Percentiles rank a stretch among this genome's conserved stretches.
Conservation (phyloP, 2,329 filamentous ascomycete species). For the Fusarium udum region DNA sequence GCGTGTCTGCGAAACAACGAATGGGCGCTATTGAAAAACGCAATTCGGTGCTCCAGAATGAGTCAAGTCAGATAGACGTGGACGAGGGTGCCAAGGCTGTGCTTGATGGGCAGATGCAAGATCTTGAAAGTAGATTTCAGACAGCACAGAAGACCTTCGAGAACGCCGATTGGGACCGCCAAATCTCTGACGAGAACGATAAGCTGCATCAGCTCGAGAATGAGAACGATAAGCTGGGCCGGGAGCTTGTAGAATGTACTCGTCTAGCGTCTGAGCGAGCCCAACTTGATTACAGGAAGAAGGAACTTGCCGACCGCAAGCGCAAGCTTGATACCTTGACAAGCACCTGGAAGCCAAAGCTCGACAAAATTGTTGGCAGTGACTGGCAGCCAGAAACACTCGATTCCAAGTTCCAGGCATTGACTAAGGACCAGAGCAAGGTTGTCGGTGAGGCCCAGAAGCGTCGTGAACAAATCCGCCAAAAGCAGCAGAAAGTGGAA, state of each 20-base stretch:
- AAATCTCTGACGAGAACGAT: conserved; percentile 72
- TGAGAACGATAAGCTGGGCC: conserved; percentile 74
- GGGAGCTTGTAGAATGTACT: conserved; percentile 86
- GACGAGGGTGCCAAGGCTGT: conserved; percentile 87
- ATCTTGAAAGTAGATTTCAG: conserved; percentile 71
- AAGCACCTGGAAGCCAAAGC: conserved; percentile 76
- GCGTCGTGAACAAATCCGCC: conserved; percentile 73
- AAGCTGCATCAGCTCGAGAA: conserved; percentile 76
- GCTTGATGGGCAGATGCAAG: conserved; percentile 77
- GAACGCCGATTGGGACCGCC: conserved; percentile 73
- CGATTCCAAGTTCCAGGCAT: conserved; percentile 74
- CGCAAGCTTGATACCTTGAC: conserved; percentile 80
- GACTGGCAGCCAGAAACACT: conserved; percentile 76
- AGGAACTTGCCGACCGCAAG: conserved; percentile 78
- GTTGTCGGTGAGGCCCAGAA: conserved; percentile 72
- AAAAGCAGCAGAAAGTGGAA: conserved; percentile 80
- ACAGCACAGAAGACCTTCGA: conserved; percentile 71
- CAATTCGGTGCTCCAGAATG: conserved; percentile 70
- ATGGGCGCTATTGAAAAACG: conserved; percentile 79
- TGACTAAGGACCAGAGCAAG: conserved; percentile 65
- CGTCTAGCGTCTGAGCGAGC: conserved; percentile 84
- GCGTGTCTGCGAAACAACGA: conserved; percentile 75
- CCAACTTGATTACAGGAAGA: conserved; percentile 82
- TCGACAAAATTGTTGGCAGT: conserved; percentile 70
- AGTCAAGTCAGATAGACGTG: conserved; percentile 76